Evolutionary conservation across 495 filamentous ascomycete species (phyloP).

Genomic region (Talaromyces stipitatus): DNA sequence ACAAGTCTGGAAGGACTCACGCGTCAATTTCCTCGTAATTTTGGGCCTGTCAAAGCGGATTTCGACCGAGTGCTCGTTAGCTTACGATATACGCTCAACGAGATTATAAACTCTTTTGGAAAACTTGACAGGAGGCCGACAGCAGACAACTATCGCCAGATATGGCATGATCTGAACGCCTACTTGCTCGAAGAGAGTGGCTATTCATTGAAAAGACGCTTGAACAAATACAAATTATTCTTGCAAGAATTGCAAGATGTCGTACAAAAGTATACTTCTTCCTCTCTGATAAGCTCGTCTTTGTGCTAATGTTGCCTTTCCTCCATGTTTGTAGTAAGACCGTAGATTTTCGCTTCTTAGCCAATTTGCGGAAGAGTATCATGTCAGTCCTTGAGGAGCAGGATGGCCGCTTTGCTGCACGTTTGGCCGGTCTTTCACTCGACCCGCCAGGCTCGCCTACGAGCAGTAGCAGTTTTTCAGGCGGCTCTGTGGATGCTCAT

Average conservation of each 20-base stretch:
- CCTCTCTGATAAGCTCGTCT: neutral
- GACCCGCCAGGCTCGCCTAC: slow-evolving; percentile 21
- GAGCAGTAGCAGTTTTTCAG: slow-evolving; percentile 21
- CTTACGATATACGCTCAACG: slow-evolving; percentile 45
- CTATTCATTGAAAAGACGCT: slow-evolving; percentile 37
- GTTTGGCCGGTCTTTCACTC: slow-evolving; percentile 29
- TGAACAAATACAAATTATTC: slow-evolving; percentile 48
- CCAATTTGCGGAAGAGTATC: slow-evolving; percentile 25
- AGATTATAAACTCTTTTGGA: slow-evolving; percentile 44
- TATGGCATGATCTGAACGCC: slow-evolving; percentile 44
- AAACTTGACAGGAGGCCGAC: slow-evolving; percentile 29
- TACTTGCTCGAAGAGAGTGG: slow-evolving; percentile 46
- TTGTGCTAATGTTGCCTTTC: neutral
- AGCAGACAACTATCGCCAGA: slow-evolving; percentile 34
- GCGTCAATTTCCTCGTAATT: slow-evolving; percentile 23
- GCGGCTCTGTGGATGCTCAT: slow-evolving; percentile 24
- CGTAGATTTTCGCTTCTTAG: slow-evolving; percentile 20
- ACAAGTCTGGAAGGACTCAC: slow-evolving; percentile 34
- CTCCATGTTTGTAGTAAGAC: slow-evolving; percentile 23
- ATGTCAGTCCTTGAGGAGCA: slow-evolving; percentile 30
- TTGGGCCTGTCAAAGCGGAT: slow-evolving; percentile 31
- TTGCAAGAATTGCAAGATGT: slow-evolving; percentile 39
- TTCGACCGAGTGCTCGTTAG: slow-evolving; percentile 37
- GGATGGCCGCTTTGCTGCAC: slow-evolving; percentile 25
- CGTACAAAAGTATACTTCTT: slow-evolving; percentile 34